Percentiles rank a stretch among this genome's conserved stretches.
These are phyloP conservation scores for Neonectria sp. DNA, from an alignment of 2,329 filamentous ascomycete genomes.

Conservation along the genomic window DNA sequence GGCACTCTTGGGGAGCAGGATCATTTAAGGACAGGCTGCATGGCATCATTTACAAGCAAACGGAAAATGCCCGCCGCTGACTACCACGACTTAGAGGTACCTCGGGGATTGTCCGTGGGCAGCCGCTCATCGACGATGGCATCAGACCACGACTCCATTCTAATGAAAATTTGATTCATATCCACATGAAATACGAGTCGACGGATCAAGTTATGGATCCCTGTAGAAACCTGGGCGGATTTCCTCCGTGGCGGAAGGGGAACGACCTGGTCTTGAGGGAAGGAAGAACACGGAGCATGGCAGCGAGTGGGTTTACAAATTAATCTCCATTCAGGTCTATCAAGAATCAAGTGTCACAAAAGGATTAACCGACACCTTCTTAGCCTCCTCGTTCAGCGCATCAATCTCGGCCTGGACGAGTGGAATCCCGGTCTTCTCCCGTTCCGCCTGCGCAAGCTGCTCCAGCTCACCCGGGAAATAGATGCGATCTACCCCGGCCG, in stretches of 20 bases:
- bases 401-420: conserved; percentile 71
- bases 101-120: conserved; percentile 2
- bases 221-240: not conserved
- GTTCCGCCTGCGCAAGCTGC: conserved; percentile 66
- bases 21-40: conserved; percentile 7
- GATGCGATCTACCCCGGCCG: conserved; percentile 69
- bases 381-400: conserved; percentile 68
- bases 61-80: conserved; percentile 13
- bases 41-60: not conserved
- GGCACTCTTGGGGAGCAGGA: not conserved
- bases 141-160: not conserved
- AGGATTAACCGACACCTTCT: conserved; percentile 55
- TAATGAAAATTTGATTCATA: conserved; percentile 1
- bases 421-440: conserved; percentile 70
- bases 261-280: not conserved
- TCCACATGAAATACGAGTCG: not conserved
- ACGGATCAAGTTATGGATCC: not conserved
- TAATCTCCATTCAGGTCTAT: not conserved
- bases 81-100: not conserved
- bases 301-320: not conserved
- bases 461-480: conserved; percentile 77
- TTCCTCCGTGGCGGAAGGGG: not conserved
- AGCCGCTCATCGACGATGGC: not conserved
- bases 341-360: conserved; percentile 29
- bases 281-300: not conserved